These are phyloP conservation scores for Ogataea philodendri DNA, from an alignment of 805 yeast genomes.

Conservation along the genomic window DNA sequence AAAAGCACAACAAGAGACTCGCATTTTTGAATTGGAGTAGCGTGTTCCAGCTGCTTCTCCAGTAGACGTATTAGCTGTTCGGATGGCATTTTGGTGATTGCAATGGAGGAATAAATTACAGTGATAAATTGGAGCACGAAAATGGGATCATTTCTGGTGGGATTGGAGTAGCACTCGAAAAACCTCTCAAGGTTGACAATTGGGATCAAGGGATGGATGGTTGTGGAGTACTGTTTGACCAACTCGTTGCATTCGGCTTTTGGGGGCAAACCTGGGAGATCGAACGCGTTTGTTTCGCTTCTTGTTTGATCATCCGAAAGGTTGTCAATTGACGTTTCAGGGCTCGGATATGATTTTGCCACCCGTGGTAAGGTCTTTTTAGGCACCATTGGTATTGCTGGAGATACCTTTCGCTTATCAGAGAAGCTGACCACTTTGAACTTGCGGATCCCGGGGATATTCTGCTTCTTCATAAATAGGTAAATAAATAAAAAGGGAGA, in stretches of 20 bases:
- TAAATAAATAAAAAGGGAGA: slow-evolving; percentile 35
- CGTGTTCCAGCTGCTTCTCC: background rate
- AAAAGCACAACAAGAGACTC: slow-evolving; percentile 1
- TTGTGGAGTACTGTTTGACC: background rate
- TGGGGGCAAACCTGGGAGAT: slow-evolving; percentile 1
- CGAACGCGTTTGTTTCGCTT: background rate
- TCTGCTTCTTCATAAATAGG: slow-evolving; percentile 23
- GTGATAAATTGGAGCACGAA: slow-evolving; percentile 4
- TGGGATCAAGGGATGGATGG: slow-evolving; percentile 5
- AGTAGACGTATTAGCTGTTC: slow-evolving; percentile 1
- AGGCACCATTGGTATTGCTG: background rate
- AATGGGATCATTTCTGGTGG: slow-evolving; percentile 1
- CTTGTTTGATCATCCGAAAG: background rate
- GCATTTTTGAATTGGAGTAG: slow-evolving; percentile 1
- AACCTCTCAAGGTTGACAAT: background rate
- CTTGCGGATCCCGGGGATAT: slow-evolving; percentile 9
- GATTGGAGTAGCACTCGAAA: background rate
- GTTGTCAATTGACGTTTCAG: slow-evolving; percentile 7
- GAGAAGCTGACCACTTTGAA: slow-evolving; percentile 4
- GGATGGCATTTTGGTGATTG: slow-evolving; percentile 3
- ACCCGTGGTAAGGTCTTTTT: background rate
- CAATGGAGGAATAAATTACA: slow-evolving; percentile 1
- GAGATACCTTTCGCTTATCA: background rate
- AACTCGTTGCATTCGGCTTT: slow-evolving; percentile 1
- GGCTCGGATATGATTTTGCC: slow-evolving; percentile 4